These are phyloP conservation scores for Globisporangium carolinianum DNA, from an alignment of 352 stramenopile species.

Conservation along the genomic window DNA sequence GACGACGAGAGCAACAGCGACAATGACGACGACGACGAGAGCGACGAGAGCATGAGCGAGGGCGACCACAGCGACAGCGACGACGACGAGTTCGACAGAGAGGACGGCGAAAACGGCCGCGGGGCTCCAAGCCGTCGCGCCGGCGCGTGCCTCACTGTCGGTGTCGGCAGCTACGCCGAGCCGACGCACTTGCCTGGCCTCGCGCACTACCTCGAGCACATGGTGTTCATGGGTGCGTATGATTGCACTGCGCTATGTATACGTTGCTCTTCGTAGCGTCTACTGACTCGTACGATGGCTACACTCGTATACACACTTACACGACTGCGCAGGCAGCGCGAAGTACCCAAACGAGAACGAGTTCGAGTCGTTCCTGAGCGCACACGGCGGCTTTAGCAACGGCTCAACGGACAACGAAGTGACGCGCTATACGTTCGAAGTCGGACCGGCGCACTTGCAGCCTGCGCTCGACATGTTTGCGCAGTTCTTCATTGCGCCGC, in stretches of 20 bases:
- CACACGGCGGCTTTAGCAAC: constrained; percentile 89
- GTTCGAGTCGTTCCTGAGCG: constrained; percentile 87
- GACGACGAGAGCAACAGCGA: constrained; percentile 14
- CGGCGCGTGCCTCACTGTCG: constrained; percentile 60
- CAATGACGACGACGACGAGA: constrained; percentile 22
- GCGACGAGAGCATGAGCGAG: constrained; percentile 20
- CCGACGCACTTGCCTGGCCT: constrained; percentile 64
- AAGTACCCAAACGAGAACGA: constrained; percentile 94
- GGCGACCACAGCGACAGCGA: constrained; percentile 8
- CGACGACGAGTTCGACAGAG: constrained; percentile 26
- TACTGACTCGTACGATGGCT: too few relatives aligned
- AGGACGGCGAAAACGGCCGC: constrained; percentile 27
- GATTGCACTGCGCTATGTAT: too few relatives aligned
- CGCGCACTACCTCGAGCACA: constrained; percentile 93
- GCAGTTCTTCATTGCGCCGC: constrained; percentile 91
- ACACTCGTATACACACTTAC: too few relatives aligned
- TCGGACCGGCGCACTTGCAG: constrained; percentile 54
- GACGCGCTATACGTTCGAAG: constrained; percentile 93
- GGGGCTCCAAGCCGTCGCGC: constrained; percentile 29
- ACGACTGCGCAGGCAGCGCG: constrained; percentile 29
- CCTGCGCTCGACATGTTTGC: constrained; percentile 90
- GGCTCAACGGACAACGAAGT: constrained; percentile 90
- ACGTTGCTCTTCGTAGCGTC: not conserved
- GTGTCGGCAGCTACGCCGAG: constrained; percentile 68
- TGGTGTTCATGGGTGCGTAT: constrained; percentile 92